Evolutionary conservation across 306 rosid species (phyloP).

Genomic region (Argentina anserina): DNA sequence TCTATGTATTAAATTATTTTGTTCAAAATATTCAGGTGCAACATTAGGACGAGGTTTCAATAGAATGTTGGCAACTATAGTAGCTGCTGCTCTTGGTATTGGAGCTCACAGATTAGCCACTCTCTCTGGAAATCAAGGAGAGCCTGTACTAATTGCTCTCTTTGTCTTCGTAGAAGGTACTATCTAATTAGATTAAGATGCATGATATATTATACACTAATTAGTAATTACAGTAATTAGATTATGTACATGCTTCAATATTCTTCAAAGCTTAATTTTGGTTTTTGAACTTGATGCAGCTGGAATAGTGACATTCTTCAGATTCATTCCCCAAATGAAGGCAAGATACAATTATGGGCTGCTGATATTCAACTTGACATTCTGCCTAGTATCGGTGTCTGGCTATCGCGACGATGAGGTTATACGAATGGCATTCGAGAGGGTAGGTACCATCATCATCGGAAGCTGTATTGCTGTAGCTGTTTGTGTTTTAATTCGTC

Average conservation of each 20-base stretch:
- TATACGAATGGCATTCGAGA: constrained; percentile 3
- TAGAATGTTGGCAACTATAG: constrained; percentile 31
- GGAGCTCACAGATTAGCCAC: constrained; percentile 31
- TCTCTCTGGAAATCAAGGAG: constrained; percentile 26
- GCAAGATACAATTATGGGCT: constrained; percentile 28
- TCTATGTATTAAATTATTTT: background rate
- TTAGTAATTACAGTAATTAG: too few relatives aligned
- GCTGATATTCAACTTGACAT: constrained; percentile 20
- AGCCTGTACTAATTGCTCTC: constrained; percentile 25
- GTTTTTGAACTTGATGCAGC: constrained; percentile 7
- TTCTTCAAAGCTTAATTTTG: background rate
- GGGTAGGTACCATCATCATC: constrained; percentile 5
- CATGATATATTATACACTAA: background rate
- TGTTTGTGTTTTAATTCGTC: constrained; percentile 11
- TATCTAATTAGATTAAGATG: background rate
- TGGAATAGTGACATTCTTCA: constrained; percentile 15
- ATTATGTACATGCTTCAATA: background rate
- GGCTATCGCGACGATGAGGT: constrained; percentile 24
- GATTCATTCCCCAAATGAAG: constrained; percentile 25
- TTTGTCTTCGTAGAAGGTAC: constrained; percentile 21
- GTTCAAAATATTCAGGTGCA: constrained; percentile 33
- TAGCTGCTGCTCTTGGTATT: constrained; percentile 33
- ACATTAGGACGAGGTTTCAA: constrained; percentile 41
- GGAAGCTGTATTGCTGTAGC: constrained; percentile 7
- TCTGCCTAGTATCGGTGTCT: constrained; percentile 24